Conservation (phyloP, 2,329 filamentous ascomycete species). For the Orbilia javanica region DNA sequence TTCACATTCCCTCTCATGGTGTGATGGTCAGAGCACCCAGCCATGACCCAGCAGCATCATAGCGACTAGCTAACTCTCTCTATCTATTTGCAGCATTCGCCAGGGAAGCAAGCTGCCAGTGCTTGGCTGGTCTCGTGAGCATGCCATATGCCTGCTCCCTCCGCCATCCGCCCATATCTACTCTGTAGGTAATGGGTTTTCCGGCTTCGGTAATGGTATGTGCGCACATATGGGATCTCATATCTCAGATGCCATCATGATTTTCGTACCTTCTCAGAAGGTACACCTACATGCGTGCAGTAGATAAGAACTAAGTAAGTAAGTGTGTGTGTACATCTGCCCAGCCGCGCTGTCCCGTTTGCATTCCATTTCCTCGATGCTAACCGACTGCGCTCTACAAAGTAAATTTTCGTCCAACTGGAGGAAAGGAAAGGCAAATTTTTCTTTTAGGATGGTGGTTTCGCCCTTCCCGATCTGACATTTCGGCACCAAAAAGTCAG, state of each 20-base stretch:
- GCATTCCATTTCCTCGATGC: constrained; percentile 4
- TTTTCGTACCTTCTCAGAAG: constrained; percentile 5
- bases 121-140: constrained; percentile 28
- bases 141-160: constrained; percentile 5
- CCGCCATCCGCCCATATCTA: not conserved
- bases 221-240: not conserved
- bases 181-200: no score
- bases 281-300: not conserved
- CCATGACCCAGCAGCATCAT: not conserved
- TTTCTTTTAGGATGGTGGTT: constrained; percentile 17
- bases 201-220: not conserved
- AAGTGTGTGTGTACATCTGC: not conserved
- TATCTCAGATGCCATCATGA: not conserved
- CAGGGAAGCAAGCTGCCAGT: constrained; percentile 3
- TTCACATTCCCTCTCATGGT: constrained; percentile 24
- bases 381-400: not conserved
- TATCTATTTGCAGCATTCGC: constrained; percentile 13
- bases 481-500: constrained; percentile 7
- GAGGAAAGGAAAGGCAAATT: not conserved
- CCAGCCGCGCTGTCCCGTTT: constrained; percentile 14
- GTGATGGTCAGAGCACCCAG: constrained; percentile 29
- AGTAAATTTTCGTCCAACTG: constrained; percentile 4
- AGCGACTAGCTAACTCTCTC: not conserved
- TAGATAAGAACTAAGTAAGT: not conserved
- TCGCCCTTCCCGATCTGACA: constrained; percentile 27